phyloP scores from a whole-genome alignment of 2,329 filamentous ascomycete species.

The Calcarisporium arbuscula region DNA sequence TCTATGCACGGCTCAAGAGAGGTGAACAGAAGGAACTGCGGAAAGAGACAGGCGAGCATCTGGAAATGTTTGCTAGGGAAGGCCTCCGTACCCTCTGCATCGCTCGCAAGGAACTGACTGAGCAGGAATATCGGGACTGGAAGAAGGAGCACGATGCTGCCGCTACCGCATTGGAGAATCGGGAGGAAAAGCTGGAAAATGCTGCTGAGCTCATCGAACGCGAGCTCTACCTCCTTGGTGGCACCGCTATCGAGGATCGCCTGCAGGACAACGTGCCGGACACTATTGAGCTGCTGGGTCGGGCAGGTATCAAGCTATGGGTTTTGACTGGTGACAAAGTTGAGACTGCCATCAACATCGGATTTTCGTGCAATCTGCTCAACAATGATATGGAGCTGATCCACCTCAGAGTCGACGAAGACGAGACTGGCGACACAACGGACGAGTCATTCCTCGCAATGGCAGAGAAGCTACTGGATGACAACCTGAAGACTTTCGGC shows the following conservation, averaged over 20 bases:
- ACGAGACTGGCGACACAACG: slow-evolving; percentile 44
- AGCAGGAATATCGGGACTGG: slow-evolving; percentile 81
- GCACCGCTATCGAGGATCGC: slow-evolving; percentile 94
- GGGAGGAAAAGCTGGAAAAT: slow-evolving; percentile 88
- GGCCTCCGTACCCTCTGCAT: slow-evolving; percentile 93
- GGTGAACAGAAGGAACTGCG: slow-evolving; percentile 84
- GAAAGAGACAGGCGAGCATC: slow-evolving; percentile 78
- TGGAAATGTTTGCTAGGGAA: slow-evolving; percentile 95
- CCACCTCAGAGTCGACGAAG: slow-evolving; percentile 77
- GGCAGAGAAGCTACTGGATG: slow-evolving; percentile 67
- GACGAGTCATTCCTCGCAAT: slow-evolving; percentile 46
- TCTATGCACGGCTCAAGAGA: slow-evolving; percentile 81
- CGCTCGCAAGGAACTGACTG: slow-evolving; percentile 71
- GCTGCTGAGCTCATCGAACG: slow-evolving; percentile 89
- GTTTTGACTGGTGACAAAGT: slow-evolving; percentile 98
- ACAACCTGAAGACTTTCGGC: slow-evolving; percentile 64
- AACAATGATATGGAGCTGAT: slow-evolving; percentile 98
- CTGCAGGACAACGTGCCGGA: slow-evolving; percentile 96
- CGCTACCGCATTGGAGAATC: slow-evolving; percentile 72
- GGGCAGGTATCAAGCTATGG: slow-evolving; percentile 97
- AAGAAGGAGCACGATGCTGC: slow-evolving; percentile 82
- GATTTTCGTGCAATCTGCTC: slow-evolving; percentile 95
- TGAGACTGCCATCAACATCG: slow-evolving; percentile 98
- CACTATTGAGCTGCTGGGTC: slow-evolving; percentile 82
- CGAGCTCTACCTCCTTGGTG: slow-evolving; percentile 79